phyloP scores from a whole-genome alignment of 164 flowering plant species.

The Aristolochia californica region DNA sequence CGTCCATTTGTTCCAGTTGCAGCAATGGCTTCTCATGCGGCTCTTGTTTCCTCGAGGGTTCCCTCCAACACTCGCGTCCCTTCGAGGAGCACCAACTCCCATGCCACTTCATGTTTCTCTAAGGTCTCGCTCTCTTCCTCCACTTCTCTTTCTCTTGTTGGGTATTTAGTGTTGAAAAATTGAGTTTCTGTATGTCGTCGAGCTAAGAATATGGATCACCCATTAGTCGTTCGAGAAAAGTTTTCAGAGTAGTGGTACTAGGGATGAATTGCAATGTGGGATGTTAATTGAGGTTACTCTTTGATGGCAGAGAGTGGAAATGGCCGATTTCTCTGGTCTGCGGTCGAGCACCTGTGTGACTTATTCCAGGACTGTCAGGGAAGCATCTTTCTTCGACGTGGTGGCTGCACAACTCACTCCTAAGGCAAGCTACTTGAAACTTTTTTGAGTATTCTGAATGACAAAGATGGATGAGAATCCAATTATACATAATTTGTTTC shows the following conservation, averaged over 20 bases:
- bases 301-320: slow-evolving; percentile 50
- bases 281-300: not conserved
- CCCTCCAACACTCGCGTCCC: slow-evolving; percentile 50
- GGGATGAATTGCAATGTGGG: too few species aligned
- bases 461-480: too few species aligned
- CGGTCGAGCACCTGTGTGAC: slow-evolving; percentile 43
- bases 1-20: slow-evolving; percentile 25
- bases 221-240: not conserved
- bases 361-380: slow-evolving; percentile 36
- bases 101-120: slow-evolving; percentile 54
- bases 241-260: not conserved
- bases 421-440: slow-evolving; percentile 30
- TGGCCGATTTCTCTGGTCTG: slow-evolving; percentile 70
- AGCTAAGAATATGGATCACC: too few species aligned
- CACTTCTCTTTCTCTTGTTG: not conserved
- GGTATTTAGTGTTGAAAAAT: not conserved
- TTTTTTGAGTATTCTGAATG: too few species aligned
- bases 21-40: slow-evolving; percentile 91
- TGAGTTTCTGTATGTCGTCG: not conserved
- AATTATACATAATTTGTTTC: too few species aligned
- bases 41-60: slow-evolving; percentile 82
- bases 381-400: slow-evolving; percentile 58
- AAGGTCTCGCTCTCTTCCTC: slow-evolving; percentile 40
- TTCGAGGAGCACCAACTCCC: slow-evolving; percentile 43
- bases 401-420: slow-evolving; percentile 65